phyloP scores from a whole-genome alignment of 23 red algal genomes.

The Gracilaria gracilis region DNA sequence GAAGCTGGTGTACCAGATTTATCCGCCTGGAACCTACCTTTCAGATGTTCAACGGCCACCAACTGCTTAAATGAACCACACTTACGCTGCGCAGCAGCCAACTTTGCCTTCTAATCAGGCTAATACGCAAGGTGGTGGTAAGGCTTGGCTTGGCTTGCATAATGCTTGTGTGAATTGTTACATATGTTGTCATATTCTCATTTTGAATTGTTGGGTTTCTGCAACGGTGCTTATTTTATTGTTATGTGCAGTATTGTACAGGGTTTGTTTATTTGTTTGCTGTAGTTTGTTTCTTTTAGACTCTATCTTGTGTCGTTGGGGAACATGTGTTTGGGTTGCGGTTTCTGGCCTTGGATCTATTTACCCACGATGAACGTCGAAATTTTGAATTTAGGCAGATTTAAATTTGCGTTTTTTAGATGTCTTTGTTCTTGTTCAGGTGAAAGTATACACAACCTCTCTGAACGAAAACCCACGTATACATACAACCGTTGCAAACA shows the following conservation, averaged over 20 bases:
- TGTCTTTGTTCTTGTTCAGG: background rate
- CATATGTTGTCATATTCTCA: constrained; percentile 23
- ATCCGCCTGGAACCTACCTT: constrained; percentile 18
- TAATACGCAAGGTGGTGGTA: background rate
- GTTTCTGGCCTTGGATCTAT: background rate
- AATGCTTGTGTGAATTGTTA: constrained; percentile 9
- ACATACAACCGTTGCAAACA: background rate
- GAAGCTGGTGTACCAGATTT: background rate
- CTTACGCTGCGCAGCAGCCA: background rate
- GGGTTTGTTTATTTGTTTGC: background rate
- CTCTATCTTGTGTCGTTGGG: background rate
- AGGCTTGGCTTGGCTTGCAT: background rate
- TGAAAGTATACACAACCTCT: background rate
- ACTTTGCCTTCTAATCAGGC: background rate
- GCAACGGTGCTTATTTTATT: background rate
- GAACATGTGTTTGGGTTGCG: background rate
- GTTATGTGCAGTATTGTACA: background rate
- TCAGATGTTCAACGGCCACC: constrained; percentile 13
- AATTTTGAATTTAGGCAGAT: no score
- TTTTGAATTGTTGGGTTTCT: background rate
- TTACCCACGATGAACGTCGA: no score
- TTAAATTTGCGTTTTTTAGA: no score
- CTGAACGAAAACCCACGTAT: background rate
- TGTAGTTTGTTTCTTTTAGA: background rate
- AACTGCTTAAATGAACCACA: constrained; percentile 1